Base-by-base conservation (phyloP, 495 filamentous ascomycete species). In the Friedmanniomyces endolithicus region DNA sequence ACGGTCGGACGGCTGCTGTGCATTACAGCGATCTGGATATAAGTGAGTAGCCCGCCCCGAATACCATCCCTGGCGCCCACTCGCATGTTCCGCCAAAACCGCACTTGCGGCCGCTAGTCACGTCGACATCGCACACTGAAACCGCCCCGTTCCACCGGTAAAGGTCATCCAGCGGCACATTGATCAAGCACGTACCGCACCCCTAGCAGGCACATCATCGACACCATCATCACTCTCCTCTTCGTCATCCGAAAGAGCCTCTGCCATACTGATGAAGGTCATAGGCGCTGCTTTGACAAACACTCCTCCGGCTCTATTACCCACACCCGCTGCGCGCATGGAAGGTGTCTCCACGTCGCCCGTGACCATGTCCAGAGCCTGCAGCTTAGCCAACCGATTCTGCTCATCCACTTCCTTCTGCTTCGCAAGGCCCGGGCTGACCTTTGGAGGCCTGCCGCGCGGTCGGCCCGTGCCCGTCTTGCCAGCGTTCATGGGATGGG, bases 321-420 rank as follows among this genome's bases (percentile, higher is more conserved):
- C 44, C 23, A 33, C 24, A 14, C 47, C 47, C 2, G 4, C n/a
- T 19, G 25, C 31, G 14, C 47, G n/a, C 23, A 34, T 6, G 11
- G 41, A 25, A 3, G 17, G 11, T 17, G 7, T 29, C 8, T 48
- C 43, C 19, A 31, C 24, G 4, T 47, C 31, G 17, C 16, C 29
- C 8, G 23, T 33, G 3, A 57, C 40, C 41, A 41, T 37, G 2
- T 57, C 49, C 6, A 62, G 55, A 29, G 51, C 51, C 47, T 55
- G 50, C 33, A 62, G 40, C 51, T 62, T 62, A 8, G 59, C 59
- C 9, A 58, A 39, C 11, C 59, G 55, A 45, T 62, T 62, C 19
- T 62, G 44, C 55, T 62, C 55, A 8, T 55, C 51, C 41, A 39
- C 31, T n/a, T n/a, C n/a, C 9, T 41, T 25, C 16, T 44, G 52